Conservation (phyloP, 768 basidiomycete genomes). For the Russula abietina region DNA sequence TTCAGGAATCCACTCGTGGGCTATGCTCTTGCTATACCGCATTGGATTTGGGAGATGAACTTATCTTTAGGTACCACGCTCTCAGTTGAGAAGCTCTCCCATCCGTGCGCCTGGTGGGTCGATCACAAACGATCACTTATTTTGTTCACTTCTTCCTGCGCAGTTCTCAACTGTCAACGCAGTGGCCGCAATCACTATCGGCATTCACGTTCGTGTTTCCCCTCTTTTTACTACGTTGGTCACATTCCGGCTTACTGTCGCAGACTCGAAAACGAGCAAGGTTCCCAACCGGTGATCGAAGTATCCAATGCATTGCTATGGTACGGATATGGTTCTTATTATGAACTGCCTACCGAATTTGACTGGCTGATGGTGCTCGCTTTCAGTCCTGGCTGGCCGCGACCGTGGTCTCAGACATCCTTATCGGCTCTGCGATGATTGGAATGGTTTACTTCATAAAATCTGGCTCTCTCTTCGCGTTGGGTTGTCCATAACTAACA, state of each 20-base stretch:
- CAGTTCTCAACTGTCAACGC: neutral
- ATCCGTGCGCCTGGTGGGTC: neutral
- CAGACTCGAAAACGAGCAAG: neutral
- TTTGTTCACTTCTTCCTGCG: neutral
- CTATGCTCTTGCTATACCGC: neutral
- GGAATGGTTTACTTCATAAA: conserved; percentile 8
- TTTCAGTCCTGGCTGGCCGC: conserved; percentile 9
- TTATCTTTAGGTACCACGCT: neutral
- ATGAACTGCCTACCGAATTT: too few species aligned
- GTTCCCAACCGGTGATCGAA: neutral
- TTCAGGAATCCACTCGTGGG: neutral
- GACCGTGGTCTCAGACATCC: neutral
- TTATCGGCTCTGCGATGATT: conserved; percentile 9
- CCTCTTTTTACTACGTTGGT: too few species aligned
- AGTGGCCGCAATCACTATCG: neutral
- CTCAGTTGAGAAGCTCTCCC: neutral
- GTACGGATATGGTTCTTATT: neutral
- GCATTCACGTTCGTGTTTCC: neutral
- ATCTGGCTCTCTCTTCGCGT: neutral
- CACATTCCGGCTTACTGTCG: neutral
- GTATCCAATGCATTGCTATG: neutral
- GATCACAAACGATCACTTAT: neutral
- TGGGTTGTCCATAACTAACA: neutral
- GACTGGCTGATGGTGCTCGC: neutral
- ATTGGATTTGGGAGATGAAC: neutral